Evolutionary conservation across 2,329 filamentous ascomycete species (phyloP).

Genomic region (Colletotrichum sp.): DNA sequence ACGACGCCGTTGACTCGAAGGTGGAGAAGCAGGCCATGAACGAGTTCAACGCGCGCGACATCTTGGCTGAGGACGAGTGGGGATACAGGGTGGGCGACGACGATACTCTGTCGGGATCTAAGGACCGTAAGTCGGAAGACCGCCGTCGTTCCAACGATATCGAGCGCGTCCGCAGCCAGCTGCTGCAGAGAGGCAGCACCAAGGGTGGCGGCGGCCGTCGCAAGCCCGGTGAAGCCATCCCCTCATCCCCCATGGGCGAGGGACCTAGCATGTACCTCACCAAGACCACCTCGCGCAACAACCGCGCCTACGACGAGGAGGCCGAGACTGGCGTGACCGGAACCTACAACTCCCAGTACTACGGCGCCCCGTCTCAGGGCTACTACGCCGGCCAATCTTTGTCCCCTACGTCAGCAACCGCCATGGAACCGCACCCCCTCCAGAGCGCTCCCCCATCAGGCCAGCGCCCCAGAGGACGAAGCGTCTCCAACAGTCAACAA

Average conservation of each 20-base stretch:
- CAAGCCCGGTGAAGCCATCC: conserved; percentile 51
- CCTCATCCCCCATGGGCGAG: conserved; percentile 33
- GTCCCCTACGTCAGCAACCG: background rate
- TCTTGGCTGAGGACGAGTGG: conserved; percentile 40
- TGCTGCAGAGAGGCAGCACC: conserved; percentile 44
- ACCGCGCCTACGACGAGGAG: conserved; percentile 47
- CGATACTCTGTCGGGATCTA: conserved; percentile 32
- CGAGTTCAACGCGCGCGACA: conserved; percentile 46
- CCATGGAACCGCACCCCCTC: conserved; percentile 8
- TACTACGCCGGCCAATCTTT: conserved; percentile 10
- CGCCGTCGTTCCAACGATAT: conserved; percentile 41
- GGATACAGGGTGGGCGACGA: conserved; percentile 40
- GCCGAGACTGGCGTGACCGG: conserved; percentile 38
- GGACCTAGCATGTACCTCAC: conserved; percentile 28
- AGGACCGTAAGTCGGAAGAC: conserved; percentile 35
- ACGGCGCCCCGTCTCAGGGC: conserved; percentile 27
- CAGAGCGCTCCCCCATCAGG: conserved; percentile 10
- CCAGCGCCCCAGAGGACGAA: conserved; percentile 14
- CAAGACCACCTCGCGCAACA: conserved; percentile 34
- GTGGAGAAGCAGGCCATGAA: conserved; percentile 50
- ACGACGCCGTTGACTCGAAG: conserved; percentile 21
- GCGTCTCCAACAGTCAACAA: conserved; percentile 13
- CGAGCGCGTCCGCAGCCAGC: conserved; percentile 39
- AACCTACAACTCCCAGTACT: conserved; percentile 25
- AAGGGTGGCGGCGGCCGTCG: conserved; percentile 54